These are phyloP conservation scores for Rhizopus microsporus DNA, from an alignment of 371 early-diverging fungal genomes.

Conservation along the genomic window DNA sequence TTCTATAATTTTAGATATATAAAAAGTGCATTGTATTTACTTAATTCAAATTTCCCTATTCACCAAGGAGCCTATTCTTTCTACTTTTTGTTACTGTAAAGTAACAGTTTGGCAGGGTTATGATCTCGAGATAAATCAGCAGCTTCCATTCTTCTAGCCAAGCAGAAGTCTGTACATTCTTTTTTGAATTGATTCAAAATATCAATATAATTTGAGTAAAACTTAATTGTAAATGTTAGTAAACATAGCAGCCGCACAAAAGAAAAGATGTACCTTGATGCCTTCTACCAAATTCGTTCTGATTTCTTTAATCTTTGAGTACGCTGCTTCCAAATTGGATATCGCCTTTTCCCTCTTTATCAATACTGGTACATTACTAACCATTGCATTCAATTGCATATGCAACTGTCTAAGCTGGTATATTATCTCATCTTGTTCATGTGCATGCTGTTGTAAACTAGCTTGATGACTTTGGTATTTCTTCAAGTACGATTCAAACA, in stretches of 20 bases:
- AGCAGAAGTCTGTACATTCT: constrained; percentile 68
- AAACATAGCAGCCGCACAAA: background rate
- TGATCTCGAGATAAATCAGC: constrained; percentile 52
- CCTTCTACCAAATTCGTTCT: constrained; percentile 71
- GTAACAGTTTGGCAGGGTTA: constrained; percentile 9
- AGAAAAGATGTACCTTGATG: constrained; percentile 37
- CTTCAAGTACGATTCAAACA: constrained; percentile 65
- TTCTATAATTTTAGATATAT: background rate
- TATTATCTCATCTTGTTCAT: constrained; percentile 58
- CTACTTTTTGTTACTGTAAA: constrained; percentile 13
- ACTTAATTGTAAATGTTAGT: constrained; percentile 34
- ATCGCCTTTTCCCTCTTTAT: constrained; percentile 66
- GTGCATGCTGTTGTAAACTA: constrained; percentile 35
- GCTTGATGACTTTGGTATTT: constrained; percentile 63
- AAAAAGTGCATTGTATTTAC: background rate
- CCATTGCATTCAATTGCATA: constrained; percentile 43
- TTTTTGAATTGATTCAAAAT: constrained; percentile 60
- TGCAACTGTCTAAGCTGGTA: constrained; percentile 60
- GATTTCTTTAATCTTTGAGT: constrained; percentile 64
- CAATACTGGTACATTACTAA: constrained; percentile 50
- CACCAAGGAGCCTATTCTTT: too few relatives aligned
- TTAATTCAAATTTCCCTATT: background rate
- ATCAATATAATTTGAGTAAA: constrained; percentile 71
- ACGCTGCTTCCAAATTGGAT: constrained; percentile 67
- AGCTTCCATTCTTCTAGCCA: constrained; percentile 73